Evolutionary conservation across 2,329 filamentous ascomycete genomes (phyloP).

Genomic region (Phialocephala sp.): DNA sequence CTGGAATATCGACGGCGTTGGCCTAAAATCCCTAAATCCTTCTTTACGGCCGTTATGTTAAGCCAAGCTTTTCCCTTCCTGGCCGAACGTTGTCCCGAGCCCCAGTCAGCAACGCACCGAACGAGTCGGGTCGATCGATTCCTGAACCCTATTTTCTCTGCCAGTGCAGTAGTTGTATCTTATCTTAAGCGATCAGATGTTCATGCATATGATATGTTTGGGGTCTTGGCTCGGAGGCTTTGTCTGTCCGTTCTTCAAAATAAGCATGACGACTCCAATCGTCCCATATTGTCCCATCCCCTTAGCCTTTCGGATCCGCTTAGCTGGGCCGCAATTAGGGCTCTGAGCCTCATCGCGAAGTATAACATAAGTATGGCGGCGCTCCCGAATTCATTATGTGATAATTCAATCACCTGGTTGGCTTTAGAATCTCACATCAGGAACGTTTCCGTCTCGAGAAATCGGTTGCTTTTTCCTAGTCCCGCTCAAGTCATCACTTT

Average conservation of each 20-base stretch:
- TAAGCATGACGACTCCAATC: neutral
- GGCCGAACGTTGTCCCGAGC: neutral
- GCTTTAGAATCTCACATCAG: neutral
- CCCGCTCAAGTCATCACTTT: neutral
- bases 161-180: neutral
- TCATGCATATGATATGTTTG: neutral
- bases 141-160: neutral
- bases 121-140: slow-evolving; percentile 1
- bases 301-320: neutral
- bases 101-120: slow-evolving; percentile 1
- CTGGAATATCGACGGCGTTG: neutral
- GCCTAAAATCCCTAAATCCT: neutral
- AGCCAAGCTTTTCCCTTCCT: slow-evolving; percentile 3
- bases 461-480: neutral
- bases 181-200: too few species aligned
- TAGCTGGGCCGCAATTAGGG: neutral
- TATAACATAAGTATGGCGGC: neutral
- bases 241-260: neutral
- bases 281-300: neutral
- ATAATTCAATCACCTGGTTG: neutral
- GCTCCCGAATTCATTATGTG: neutral
- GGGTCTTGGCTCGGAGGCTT: neutral
- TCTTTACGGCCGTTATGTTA: slow-evolving; percentile 1
- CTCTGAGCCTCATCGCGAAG: neutral
- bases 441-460: neutral